These are phyloP conservation scores for Macaranga tanarius DNA, from an alignment of 441 rosid species.

Conservation along the genomic window DNA sequence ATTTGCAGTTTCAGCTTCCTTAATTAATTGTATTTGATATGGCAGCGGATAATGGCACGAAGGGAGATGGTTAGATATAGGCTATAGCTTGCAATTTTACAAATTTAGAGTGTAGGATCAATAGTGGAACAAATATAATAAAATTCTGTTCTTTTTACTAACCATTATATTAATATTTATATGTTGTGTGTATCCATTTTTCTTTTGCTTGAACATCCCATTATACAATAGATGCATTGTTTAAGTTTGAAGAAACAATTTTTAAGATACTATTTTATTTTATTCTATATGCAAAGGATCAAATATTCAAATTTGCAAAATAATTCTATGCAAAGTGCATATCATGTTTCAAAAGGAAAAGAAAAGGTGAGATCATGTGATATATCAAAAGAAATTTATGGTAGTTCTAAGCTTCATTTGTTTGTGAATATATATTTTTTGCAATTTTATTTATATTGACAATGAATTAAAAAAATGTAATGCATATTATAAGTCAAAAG, in stretches of 20 bases:
- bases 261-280: no score
- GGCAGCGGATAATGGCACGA: not conserved
- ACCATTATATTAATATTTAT: not conserved
- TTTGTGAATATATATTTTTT: no score
- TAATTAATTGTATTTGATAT: not conserved
- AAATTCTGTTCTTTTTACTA: not conserved
- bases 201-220: not conserved
- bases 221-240: not conserved
- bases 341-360: no score
- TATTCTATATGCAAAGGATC: no score
- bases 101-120: conserved; percentile 12
- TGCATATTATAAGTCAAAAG: no score
- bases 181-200: not conserved
- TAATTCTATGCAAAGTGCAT: no score
- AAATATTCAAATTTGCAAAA: no score
- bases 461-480: no score
- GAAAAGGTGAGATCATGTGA: no score
- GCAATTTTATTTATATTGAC: no score
- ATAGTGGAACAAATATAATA: not conserved
- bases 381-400: no score
- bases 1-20: not conserved
- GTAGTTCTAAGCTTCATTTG: no score
- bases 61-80: conserved; percentile 9
- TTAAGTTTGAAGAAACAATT: not conserved
- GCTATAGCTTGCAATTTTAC: conserved; percentile 8